Percentiles rank a stretch among this genome's conserved stretches.
These are phyloP conservation scores for Trapa incisa DNA, from an alignment of 345 rosid genomes.

Conservation along the genomic window DNA sequence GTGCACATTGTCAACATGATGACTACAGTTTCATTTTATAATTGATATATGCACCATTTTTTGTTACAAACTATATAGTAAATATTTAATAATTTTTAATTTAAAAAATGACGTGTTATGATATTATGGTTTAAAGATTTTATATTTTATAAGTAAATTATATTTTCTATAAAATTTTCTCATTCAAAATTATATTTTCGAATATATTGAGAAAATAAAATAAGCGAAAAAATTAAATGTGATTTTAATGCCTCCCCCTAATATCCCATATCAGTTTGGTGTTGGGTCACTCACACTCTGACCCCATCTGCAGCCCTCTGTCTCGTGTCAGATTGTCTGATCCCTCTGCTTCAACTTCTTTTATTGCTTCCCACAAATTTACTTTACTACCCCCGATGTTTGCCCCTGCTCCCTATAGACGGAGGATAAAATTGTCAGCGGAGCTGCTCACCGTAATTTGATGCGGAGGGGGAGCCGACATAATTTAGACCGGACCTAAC, in stretches of 20 bases:
- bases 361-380: neutral
- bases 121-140: too few species aligned
- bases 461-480: neutral
- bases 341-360: slow-evolving; percentile 2
- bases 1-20: too few species aligned
- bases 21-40: too few species aligned
- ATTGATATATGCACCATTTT: too few species aligned
- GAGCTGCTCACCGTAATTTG: neutral
- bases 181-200: too few species aligned
- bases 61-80: too few species aligned
- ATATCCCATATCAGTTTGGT: neutral
- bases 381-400: neutral
- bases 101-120: too few species aligned
- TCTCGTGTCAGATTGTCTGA: slow-evolving; percentile 7
- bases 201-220: neutral
- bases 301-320: neutral
- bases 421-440: neutral
- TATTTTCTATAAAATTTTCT: too few species aligned
- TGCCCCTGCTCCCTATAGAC: neutral
- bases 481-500: too few species aligned
- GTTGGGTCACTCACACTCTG: neutral
- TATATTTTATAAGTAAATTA: too few species aligned
- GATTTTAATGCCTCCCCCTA: neutral
- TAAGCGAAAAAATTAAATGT: neutral
- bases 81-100: too few species aligned